Base-by-base conservation (phyloP, 441 rosid species). In the Croton setiger region DNA sequence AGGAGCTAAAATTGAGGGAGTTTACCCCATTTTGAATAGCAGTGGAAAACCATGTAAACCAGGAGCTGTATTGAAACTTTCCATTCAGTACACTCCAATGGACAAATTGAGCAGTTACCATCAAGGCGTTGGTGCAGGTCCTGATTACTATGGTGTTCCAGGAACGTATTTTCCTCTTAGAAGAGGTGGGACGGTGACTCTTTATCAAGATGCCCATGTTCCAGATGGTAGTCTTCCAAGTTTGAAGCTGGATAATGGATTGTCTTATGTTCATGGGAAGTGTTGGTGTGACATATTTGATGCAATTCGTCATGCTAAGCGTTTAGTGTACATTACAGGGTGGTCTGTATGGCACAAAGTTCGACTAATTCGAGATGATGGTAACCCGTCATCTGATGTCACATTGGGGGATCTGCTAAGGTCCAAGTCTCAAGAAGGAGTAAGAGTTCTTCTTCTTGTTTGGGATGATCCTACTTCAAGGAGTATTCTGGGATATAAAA, bases 391-490 rank as follows among this genome's bases (percentile, higher is more conserved):
- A 20, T 79, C 86, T 4, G 84, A 78, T 70, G 68, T 76, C 76
- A 79, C 86, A 43, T 83, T 95, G 61, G 99, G 99, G 64, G 96
- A 95, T 64, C 85, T 95, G 79, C 80, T 95, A 59, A 87, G 87
- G 77, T 76, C 88, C 53, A 95, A 88, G 83, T 92, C 99, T 63
- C 96, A 81, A 75, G 98, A 95, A 86, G 99, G 98, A 39, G 99
- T 95, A 8, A 83, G 99, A 70, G 99, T 95, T 70, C 85, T 95
- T 77, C 96, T 92, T 67, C 92, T 92, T 72, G 55, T 95, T 60
- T 95, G 99, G 99, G 99, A 95, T 83, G 99, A 95, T 63, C 97
- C 97, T 57, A 95, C 99, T 83, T 95, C 99, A 13, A 84, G 92
- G 78, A 89, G 80, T 82, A 88, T 90, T 52, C 86, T 95, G 75